Base-by-base conservation (phyloP, 2,329 filamentous ascomycete species). In the Neonectria ditissima region DNA sequence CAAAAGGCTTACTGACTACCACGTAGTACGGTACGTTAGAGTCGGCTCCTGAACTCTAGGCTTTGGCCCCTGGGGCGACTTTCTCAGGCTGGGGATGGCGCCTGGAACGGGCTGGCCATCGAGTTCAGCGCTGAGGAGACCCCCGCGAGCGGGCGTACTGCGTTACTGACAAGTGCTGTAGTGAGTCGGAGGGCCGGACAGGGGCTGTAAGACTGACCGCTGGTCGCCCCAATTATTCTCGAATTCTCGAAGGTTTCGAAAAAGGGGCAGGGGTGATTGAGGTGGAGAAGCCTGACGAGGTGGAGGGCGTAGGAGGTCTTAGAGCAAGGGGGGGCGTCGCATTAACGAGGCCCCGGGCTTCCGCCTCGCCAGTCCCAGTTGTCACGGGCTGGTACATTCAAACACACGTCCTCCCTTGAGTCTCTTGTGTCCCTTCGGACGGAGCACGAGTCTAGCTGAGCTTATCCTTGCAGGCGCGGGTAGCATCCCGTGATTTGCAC, bases 191-290 rank as follows among this genome's bases (percentile, higher is more conserved):
- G 60, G 57, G 45, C 57, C 59, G 48, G 51, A 55, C 65, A 73
- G 63, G 71, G 69, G 65, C 30, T 48, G 55, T 62, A 58, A 61
- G 70, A 62, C 65, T 73, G 71, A 74, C 72, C 72, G 72, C 72
- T 66, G 69, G 69, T 74, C 70, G 67, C 67, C 70, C 71, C 71
- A 44, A 63, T 67, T 73, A 65, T 72, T 63, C 56, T 66, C 55
- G 67, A 60, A 74, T 74, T 74, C 72, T 74, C 70, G 72, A 74
- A 74, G 72, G 70, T 73, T 74, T 74, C 72, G 71, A 74, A 74
- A 69, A 74, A 63, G 67, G 70, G 69, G 69, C 64, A 69, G 67
- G 71, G 68, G 69, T 62, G 53, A 59, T 41, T 48, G 55, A 60
- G 58, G 69, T 69, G 68, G 64, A 66, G 63, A 73, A 63, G 69